Evolutionary conservation across 2,329 filamentous ascomycete genomes (phyloP).

Genomic region (Didymella pomorum): DNA sequence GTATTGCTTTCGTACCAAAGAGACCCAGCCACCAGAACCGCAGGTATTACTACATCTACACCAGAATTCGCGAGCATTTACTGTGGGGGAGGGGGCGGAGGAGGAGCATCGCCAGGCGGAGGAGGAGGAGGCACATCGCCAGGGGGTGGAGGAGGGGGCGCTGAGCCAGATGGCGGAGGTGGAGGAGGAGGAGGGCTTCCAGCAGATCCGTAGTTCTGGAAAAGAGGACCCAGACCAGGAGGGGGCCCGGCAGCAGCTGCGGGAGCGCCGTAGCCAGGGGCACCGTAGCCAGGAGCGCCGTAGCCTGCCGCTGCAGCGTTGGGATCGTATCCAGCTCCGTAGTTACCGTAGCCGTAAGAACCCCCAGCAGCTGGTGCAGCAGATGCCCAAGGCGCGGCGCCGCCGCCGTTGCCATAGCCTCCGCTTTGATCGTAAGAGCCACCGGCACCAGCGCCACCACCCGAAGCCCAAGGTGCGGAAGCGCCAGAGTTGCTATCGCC

Average conservation of each 20-base stretch:
- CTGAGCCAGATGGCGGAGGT: constrained; percentile 65
- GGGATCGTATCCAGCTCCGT: constrained; percentile 43
- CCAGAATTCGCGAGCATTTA: constrained; percentile 20
- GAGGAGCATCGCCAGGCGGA: constrained; percentile 66
- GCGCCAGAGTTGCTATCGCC: constrained; percentile 51
- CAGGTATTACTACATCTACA: constrained; percentile 8
- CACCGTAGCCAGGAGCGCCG: constrained; percentile 52
- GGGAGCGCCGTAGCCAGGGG: constrained; percentile 52
- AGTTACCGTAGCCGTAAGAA: constrained; percentile 55
- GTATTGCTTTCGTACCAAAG: constrained; percentile 8
- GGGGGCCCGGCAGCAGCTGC: constrained; percentile 55
- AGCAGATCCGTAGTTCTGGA: constrained; percentile 69
- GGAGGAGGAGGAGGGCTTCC: constrained; percentile 68
- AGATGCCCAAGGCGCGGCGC: constrained; percentile 52
- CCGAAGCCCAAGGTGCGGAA: constrained; percentile 51
- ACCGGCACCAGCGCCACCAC: constrained; percentile 43
- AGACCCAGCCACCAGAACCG: neutral
- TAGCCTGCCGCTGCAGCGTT: constrained; percentile 34
- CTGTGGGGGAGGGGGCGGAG: constrained; percentile 56
- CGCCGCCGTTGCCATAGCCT: constrained; percentile 47
- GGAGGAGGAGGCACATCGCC: constrained; percentile 62
- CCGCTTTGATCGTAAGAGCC: constrained; percentile 39
- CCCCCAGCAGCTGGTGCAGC: constrained; percentile 44
- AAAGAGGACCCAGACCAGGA: constrained; percentile 68
- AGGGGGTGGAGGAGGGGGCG: constrained; percentile 68